Conservation (phyloP, 2,329 filamentous ascomycete genomes). For the Paracamarosporium sp. region DNA sequence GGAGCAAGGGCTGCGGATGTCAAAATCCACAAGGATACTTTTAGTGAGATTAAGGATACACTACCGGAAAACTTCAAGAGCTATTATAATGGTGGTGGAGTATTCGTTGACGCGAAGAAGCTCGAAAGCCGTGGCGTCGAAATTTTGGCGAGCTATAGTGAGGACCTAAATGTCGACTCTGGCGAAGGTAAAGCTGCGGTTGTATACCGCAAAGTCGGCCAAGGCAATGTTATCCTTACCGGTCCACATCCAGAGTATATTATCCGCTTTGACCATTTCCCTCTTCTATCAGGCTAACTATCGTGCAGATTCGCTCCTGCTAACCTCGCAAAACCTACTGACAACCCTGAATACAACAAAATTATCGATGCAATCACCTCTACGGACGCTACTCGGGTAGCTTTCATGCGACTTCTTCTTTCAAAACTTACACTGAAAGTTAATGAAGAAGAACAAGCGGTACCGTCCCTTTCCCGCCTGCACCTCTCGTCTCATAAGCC, state of each 20-base stretch:
- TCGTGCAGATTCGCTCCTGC: conserved; percentile 75
- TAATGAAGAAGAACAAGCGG: conserved; percentile 69
- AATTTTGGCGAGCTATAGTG: conserved; percentile 80
- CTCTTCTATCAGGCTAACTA: conserved; percentile 20
- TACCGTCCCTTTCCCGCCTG: conserved; percentile 81
- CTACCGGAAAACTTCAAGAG: conserved; percentile 70
- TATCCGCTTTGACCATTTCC: neutral
- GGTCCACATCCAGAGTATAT: conserved; percentile 91
- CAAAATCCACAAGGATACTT: conserved; percentile 66
- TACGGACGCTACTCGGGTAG: conserved; percentile 72
- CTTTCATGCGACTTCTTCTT: conserved; percentile 82
- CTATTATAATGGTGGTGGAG: conserved; percentile 94
- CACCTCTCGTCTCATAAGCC: conserved; percentile 78
- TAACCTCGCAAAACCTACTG: conserved; percentile 74
- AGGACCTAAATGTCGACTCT: conserved; percentile 76
- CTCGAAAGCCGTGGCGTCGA: conserved; percentile 72
- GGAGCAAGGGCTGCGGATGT: conserved; percentile 78
- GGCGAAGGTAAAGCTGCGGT: conserved; percentile 78
- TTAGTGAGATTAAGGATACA: conserved; percentile 56
- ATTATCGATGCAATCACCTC: conserved; percentile 71
- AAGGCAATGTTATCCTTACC: conserved; percentile 80
- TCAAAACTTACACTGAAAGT: conserved; percentile 82
- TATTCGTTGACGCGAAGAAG: conserved; percentile 81
- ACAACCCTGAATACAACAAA: conserved; percentile 71
- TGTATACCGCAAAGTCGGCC: conserved; percentile 81